Evolutionary conservation across 2,329 filamentous ascomycete genomes (phyloP).

Genomic region (Pyrenophora tritici-repentis): DNA sequence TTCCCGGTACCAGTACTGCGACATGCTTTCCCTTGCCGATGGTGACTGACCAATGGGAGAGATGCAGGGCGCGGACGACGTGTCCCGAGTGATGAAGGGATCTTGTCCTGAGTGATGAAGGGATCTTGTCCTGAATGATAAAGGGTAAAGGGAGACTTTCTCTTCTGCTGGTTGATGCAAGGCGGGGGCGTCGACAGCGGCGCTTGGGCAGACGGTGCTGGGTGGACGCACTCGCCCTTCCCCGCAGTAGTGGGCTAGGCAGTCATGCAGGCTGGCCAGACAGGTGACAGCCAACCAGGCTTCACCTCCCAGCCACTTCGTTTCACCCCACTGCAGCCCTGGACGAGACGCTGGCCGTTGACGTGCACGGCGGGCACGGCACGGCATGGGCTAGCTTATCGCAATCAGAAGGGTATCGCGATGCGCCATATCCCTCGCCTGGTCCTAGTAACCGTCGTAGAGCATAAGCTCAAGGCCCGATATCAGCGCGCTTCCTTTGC

Average conservation of each 20-base stretch:
- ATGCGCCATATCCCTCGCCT: slow-evolving; percentile 8
- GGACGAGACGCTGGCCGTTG: slow-evolving; percentile 29
- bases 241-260: slow-evolving; percentile 20
- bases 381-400: slow-evolving; percentile 17
- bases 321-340: slow-evolving; percentile 38
- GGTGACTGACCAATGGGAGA: no score
- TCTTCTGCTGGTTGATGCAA: no score
- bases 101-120: no score
- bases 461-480: slow-evolving; percentile 30
- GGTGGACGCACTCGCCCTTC: slow-evolving; percentile 9
- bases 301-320: slow-evolving; percentile 34
- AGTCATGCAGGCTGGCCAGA: not conserved
- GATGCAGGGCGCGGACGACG: no score
- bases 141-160: no score
- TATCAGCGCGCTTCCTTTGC: slow-evolving; percentile 7
- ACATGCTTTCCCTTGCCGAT: no score
- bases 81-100: no score
- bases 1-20: no score
- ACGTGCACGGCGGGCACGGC: slow-evolving; percentile 16
- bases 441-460: not conserved
- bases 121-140: no score
- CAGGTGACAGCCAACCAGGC: slow-evolving; percentile 28
- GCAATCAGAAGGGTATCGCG: slow-evolving; percentile 15
- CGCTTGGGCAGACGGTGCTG: slow-evolving; percentile 5
- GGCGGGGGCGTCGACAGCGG: not conserved